phyloP scores from a whole-genome alignment of 352 stramenopile genomes.

The Globisporangium echinulatum region DNA sequence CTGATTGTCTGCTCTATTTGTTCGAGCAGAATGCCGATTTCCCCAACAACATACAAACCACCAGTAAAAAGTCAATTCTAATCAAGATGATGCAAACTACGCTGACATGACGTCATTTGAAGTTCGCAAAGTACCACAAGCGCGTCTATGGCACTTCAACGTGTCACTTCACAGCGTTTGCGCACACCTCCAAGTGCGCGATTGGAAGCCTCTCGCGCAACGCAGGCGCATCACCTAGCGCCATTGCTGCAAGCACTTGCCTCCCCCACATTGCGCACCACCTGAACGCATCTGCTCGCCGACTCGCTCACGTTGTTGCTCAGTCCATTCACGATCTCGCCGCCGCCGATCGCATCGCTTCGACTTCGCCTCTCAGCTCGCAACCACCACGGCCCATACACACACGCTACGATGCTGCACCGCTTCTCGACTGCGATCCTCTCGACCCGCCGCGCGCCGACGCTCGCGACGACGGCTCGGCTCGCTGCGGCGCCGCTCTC shows the following conservation, averaged over 20 bases:
- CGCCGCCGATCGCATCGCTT: background rate
- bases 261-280: background rate
- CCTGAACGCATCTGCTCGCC: background rate
- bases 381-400: background rate
- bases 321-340: background rate
- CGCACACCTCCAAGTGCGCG: background rate
- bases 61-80: no score
- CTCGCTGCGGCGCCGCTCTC: slow-evolving; percentile 28
- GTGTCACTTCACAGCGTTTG: background rate
- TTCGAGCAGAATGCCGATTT: no score
- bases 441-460: slow-evolving; percentile 10
- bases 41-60: no score
- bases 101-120: background rate
- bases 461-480: background rate
- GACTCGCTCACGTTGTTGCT: background rate
- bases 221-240: background rate
- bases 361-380: slow-evolving; percentile 6
- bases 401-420: slow-evolving; percentile 30
- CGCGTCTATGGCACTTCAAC: background rate
- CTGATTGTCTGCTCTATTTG: no score
- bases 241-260: no score
- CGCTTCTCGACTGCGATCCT: slow-evolving; percentile 25
- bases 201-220: background rate
- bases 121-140: background rate
- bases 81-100: no score